Evolutionary conservation across 2,329 filamentous ascomycete genomes (phyloP), one percentile per base, ranked within the genome.

Genomic region (Fusarium algeriense): DNA sequence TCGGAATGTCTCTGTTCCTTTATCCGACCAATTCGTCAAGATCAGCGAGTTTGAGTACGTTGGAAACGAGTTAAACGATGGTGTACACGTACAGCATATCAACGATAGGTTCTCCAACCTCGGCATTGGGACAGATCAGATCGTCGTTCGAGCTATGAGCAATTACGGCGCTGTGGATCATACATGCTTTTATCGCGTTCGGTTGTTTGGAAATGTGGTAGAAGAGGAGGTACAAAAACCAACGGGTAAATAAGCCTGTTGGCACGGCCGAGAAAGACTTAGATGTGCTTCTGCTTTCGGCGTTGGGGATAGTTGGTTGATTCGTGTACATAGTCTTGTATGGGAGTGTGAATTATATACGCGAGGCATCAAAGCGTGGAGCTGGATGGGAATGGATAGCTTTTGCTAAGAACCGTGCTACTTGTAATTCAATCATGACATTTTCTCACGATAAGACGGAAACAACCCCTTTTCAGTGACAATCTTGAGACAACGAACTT

Each of bases 141-240:
- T 92, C 11, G 76, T 89, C 20, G 78, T 92, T 28, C 82, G 89
- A 15, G 85, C 87, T 3, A 78, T 85, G 60, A 87, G 81, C 74
- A 92, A 92, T 75, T 86, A 90, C 74, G 89, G 90, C 17, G 81
- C 84, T 13, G 77, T 75, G 30, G 81, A 88, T 49, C 89, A 90
- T 75, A 92, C 90, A 6, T 92, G 90, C 76, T 86, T 92, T 73
- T 92, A 92, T 79, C 83, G 90, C 3, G 79, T 91, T n/a, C 81
- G 85, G 60, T 64, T 92, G 46, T 91, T 88, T 76, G 81, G 90
- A 35, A 38, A 63, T 37, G 30, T 30, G 30, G 28, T 19, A 9
- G 61, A 62, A 40, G 30, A 56, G 40, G 23, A 32, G 14, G 19
- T 20, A 10, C 12, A 8, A n/a, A 37, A 26, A 14, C 32, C 15